Evolutionary conservation across 2,329 filamentous ascomycete genomes (phyloP).

Genomic region (Chrysosporium queenslandicum): DNA sequence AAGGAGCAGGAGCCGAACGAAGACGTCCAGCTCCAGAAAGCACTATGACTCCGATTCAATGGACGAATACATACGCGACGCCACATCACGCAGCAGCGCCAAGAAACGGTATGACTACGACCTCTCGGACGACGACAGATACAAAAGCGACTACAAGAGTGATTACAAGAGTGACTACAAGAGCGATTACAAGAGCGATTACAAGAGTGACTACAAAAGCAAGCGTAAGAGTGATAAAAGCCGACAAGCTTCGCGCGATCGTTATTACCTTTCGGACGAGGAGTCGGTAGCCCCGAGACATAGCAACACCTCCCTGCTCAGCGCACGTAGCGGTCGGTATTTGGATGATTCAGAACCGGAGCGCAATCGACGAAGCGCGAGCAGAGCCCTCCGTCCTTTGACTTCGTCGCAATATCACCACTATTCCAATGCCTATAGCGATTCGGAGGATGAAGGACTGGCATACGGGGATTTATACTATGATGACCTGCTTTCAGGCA

Average conservation of each 20-base stretch:
- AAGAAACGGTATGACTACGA: conserved; percentile 25
- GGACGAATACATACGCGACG: conserved; percentile 19
- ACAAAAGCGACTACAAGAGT: conserved; percentile 1
- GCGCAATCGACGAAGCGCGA: conserved; percentile 14
- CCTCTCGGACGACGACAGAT: conserved; percentile 1
- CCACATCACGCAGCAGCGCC: conserved; percentile 14
- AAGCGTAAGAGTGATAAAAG: conserved; percentile 13
- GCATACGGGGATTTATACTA: conserved; percentile 28
- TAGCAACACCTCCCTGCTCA: not conserved
- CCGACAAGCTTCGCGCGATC: conserved; percentile 9
- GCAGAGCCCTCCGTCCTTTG: conserved; percentile 3
- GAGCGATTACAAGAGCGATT: too few relatives aligned
- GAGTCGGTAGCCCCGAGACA: conserved; percentile 14
- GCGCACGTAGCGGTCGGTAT: conserved; percentile 5
- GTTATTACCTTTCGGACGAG: conserved; percentile 24
- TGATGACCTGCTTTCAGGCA: conserved; percentile 10
- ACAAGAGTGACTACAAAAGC: conserved; percentile 2
- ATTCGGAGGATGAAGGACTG: conserved; percentile 25
- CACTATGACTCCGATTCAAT: conserved; percentile 25
- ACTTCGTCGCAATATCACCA: conserved; percentile 7
- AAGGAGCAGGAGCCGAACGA: conserved; percentile 17
- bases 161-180: conserved; percentile 1
- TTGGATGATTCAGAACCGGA: conserved; percentile 21
- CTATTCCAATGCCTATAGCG: conserved; percentile 15
- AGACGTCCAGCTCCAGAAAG: conserved; percentile 17